Percentiles rank a stretch among this genome's conserved stretches.
phyloP scores from a whole-genome alignment of 2,329 filamentous ascomycete species.

The Stagonosporopsis chrysanthemi region DNA sequence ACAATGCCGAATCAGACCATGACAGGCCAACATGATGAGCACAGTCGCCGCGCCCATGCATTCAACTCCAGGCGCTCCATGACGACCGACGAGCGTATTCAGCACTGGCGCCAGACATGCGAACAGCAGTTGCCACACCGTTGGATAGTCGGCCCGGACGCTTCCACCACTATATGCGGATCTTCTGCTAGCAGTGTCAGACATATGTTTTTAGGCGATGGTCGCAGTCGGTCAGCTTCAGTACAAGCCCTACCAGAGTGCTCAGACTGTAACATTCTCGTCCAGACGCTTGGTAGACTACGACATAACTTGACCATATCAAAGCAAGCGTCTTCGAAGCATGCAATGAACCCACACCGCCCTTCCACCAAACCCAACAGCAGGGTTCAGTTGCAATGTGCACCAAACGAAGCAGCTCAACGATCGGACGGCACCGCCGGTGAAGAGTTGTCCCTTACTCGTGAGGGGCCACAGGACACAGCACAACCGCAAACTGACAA shows the following conservation, averaged over 20 bases:
- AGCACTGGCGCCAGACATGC: conserved; percentile 25
- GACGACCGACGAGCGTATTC: conserved; percentile 35
- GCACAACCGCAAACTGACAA: too few species aligned
- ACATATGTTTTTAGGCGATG: conserved; percentile 30
- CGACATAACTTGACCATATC: conserved; percentile 27
- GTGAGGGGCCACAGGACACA: too few species aligned
- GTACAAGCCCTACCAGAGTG: conserved; percentile 18
- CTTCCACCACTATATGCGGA: conserved; percentile 30
- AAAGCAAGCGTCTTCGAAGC: not conserved
- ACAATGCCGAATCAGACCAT: conserved; percentile 33
- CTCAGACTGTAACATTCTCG: conserved; percentile 36
- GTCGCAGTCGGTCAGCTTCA: not conserved
- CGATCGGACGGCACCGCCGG: not conserved
- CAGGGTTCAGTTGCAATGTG: not conserved
- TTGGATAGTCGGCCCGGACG: not conserved
- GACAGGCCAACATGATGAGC: not conserved
- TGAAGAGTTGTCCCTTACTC: too few species aligned
- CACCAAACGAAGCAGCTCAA: not conserved
- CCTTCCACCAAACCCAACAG: not conserved
- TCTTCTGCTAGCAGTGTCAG: conserved; percentile 9
- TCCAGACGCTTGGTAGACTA: conserved; percentile 33
- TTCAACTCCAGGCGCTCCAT: conserved; percentile 31
- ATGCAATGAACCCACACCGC: not conserved
- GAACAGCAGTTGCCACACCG: not conserved
- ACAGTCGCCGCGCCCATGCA: conserved; percentile 31